Evolutionary conservation across 2,329 filamentous ascomycete species (phyloP).

Genomic region (Stachybotrys echinatus): DNA sequence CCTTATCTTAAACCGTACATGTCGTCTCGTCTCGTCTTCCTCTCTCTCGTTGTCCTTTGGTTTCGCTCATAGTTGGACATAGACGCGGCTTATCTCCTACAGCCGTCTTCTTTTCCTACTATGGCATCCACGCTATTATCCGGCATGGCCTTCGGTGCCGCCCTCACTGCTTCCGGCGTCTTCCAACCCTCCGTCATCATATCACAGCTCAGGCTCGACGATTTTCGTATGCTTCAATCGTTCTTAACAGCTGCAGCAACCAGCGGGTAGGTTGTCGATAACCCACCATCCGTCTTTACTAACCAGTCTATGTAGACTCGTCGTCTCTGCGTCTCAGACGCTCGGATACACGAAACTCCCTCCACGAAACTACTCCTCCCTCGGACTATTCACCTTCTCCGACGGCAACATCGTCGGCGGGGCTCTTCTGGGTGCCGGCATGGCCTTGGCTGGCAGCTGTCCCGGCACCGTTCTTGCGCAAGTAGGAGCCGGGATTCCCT

Average conservation of each 20-base stretch:
- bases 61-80: no score
- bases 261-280: neutral
- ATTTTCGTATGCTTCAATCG: neutral
- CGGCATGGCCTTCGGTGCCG: neutral
- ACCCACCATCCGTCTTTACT: no score
- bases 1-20: no score
- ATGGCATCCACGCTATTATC: neutral
- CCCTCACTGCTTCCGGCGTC: neutral
- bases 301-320: no score
- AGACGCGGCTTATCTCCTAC: no score
- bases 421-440: neutral
- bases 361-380: neutral
- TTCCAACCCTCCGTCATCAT: neutral
- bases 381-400: neutral
- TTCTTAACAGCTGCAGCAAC: neutral
- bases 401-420: neutral
- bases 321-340: neutral
- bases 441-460: neutral
- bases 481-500: neutral
- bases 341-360: neutral
- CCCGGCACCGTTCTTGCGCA: neutral
- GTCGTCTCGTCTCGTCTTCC: no score
- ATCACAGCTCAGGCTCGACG: neutral
- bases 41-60: no score
- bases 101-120: no score